Conservation (phyloP, 2,329 filamentous ascomycete species). For the Colletotrichum lentis region DNA sequence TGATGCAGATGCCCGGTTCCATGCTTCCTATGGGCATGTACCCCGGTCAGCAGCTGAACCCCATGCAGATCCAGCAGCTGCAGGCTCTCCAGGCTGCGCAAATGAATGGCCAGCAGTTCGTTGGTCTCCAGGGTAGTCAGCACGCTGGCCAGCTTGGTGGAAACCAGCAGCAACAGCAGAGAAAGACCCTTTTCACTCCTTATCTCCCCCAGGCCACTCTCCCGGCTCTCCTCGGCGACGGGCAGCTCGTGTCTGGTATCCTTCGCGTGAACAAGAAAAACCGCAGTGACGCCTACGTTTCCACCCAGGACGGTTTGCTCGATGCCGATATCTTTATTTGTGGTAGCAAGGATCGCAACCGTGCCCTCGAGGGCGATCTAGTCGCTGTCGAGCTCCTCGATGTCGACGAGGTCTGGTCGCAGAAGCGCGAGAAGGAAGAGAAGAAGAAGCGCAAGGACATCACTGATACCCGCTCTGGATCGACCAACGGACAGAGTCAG, state of each 20-base stretch:
- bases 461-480: constrained; percentile 84
- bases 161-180: constrained; percentile 83
- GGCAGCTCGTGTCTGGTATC: constrained; percentile 94
- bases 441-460: constrained; percentile 99
- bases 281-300: constrained; percentile 96
- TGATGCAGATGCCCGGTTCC: constrained; percentile 86
- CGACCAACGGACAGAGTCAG: constrained; percentile 75
- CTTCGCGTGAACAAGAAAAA: constrained; percentile 99
- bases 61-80: constrained; percentile 86
- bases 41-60: constrained; percentile 83
- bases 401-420: constrained; percentile 97
- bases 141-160: constrained; percentile 73
- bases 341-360: constrained; percentile 97
- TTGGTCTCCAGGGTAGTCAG: constrained; percentile 74
- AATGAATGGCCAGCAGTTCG: constrained; percentile 78
- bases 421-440: constrained; percentile 99
- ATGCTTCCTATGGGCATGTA: constrained; percentile 89
- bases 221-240: constrained; percentile 87
- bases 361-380: constrained; percentile 93
- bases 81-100: constrained; percentile 92
- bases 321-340: constrained; percentile 99
- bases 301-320: constrained; percentile 83
- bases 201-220: constrained; percentile 95
- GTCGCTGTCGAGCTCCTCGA: constrained; percentile 96
- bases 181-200: constrained; percentile 98